Percentiles rank a stretch among this genome's conserved stretches.
Conservation (phyloP, 2,329 filamentous ascomycete genomes). For the Chaetomium sp. region DNA sequence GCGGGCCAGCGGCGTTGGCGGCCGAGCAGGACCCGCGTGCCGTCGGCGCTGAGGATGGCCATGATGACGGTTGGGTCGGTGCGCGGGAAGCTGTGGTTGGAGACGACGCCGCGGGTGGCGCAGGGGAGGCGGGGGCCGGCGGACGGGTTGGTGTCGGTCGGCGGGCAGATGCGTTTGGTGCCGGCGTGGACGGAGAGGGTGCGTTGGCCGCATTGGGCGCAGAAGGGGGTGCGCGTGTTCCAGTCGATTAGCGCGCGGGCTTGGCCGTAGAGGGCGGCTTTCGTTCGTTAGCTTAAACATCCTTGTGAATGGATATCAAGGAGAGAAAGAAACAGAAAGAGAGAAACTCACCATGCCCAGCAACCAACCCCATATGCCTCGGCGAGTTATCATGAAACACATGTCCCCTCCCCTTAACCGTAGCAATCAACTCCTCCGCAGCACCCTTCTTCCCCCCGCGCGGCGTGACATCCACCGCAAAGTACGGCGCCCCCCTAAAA, state of each 20-base stretch:
- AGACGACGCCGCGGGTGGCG: conserved; percentile 74
- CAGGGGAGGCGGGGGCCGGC: conserved; percentile 60
- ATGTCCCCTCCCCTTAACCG: conserved; percentile 53
- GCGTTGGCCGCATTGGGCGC: conserved; percentile 76
- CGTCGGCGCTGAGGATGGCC: conserved; percentile 77
- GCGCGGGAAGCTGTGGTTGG: conserved; percentile 85
- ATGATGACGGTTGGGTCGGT: conserved; percentile 96
- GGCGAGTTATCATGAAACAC: conserved; percentile 56
- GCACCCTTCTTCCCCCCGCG: conserved; percentile 54
- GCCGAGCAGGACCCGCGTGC: conserved; percentile 72
- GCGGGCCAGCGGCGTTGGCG: conserved; percentile 77
- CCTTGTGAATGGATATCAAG: not conserved
- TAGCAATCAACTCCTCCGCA: conserved; percentile 47
- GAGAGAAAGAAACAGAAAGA: not conserved
- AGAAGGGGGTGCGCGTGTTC: conserved; percentile 90
- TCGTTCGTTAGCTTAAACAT: not conserved
- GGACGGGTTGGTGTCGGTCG: conserved; percentile 48
- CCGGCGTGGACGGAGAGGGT: conserved; percentile 75
- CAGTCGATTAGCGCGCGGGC: conserved; percentile 85
- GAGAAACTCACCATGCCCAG: conserved; percentile 38
- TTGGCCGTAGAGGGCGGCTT: conserved; percentile 86
- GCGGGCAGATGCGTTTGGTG: conserved; percentile 73
- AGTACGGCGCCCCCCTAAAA: conserved; percentile 76
- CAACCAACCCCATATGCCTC: conserved; percentile 37
- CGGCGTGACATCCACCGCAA: conserved; percentile 83